phyloP scores from a whole-genome alignment of 257 asterid species.

The Leptodermis oblonga region DNA sequence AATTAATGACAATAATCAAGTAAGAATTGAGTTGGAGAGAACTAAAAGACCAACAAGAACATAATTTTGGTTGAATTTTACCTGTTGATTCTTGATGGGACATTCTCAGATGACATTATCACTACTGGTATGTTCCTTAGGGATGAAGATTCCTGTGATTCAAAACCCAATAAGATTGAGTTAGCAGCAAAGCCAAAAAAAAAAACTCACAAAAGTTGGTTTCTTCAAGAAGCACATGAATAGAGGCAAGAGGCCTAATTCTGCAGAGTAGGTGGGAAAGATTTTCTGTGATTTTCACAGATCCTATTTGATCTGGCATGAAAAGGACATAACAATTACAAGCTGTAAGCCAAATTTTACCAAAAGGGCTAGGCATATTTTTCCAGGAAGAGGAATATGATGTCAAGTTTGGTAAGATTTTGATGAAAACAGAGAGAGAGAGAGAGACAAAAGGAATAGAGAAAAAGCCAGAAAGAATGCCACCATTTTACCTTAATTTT shows the following conservation, averaged over 20 bases:
- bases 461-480: not conserved
- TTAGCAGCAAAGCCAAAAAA: not conserved
- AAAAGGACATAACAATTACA: constrained; percentile 21
- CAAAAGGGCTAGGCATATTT: constrained; percentile 5
- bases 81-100: constrained; percentile 95
- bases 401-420: constrained; percentile 9
- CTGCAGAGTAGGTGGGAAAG: constrained; percentile 37
- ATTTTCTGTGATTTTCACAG: constrained; percentile 22
- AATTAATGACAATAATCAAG: not conserved
- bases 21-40: too few relatives aligned
- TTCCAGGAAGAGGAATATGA: constrained; percentile 24
- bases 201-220: too few relatives aligned
- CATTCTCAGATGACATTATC: constrained; percentile 96
- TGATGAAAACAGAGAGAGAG: constrained; percentile 8
- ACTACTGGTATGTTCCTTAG: constrained; percentile 90
- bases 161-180: not conserved
- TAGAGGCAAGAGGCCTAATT: constrained; percentile 24
- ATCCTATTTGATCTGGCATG: constrained; percentile 43
- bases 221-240: too few relatives aligned
- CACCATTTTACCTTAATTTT: constrained; percentile 38
- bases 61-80: too few relatives aligned
- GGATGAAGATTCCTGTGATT: constrained; percentile 75
- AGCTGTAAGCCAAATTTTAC: constrained; percentile 12
- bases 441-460: constrained; percentile 11
- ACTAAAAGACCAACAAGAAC: too few relatives aligned